Evolutionary conservation across 2,329 filamentous ascomycete genomes (phyloP), one percentile per base, ranked within the genome.

Genomic region (Neoscytalidium dimidiatum): DNA sequence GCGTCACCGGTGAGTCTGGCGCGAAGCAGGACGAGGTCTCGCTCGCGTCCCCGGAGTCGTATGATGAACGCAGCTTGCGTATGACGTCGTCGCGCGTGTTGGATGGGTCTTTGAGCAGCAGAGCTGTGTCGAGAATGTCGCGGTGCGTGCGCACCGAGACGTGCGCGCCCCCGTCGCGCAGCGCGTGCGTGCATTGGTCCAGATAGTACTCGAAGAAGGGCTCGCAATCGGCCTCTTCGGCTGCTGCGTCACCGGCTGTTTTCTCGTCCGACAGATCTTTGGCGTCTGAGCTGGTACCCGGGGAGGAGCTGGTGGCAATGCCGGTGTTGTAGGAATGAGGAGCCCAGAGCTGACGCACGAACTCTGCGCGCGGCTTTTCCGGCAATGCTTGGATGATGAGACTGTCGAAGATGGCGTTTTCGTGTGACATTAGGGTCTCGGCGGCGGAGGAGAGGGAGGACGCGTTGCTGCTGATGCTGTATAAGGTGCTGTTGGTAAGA

Each of bases 61-160:
- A 23, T 35, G 23, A 9, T 17, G 14, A 11, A 21, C 51, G 31
- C 23, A 60, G 13, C 28, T 14, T 11, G 8, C 28, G 38, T 5
- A 23, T 26, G n/a, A 60, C 35, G 17, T 31, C 56, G 19, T 60
- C 28, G n/a, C 56, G 41, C n/a, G 56, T 60, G 4, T 38, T 26
- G 3, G 9, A 13, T 19, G 52, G 38, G 41, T 58, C 21, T 49
- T 68, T 58, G 1, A 72, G 26, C 14, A 60, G 44, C 5, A 13
- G 7, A 3, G 66, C 66, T 14, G 69, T 65, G 9, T 71, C 70
- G 21, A 69, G 29, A 8, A 72, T 60, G 44, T 72, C 66, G 41
- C 67, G 64, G 33, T 71, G 70, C 3, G 66, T 70, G 17, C 69
- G 65, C 3, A 57, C 68, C 1, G 66, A 48, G 3, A 66, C 44